These are phyloP conservation scores for Jasminum sambac DNA, from an alignment of 257 asterid species.

Conservation along the genomic window DNA sequence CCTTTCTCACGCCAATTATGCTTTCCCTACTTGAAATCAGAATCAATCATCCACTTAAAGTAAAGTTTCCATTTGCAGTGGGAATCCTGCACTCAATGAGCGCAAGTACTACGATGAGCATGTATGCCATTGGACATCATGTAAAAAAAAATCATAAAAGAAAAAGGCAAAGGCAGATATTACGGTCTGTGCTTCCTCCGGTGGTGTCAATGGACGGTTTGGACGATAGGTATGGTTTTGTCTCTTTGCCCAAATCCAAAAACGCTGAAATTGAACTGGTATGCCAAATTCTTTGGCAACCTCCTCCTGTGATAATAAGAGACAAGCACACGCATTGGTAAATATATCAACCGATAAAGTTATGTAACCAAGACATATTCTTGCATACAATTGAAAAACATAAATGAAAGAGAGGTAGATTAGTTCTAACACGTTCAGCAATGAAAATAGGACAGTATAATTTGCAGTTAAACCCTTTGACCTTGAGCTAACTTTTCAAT, in stretches of 20 bases:
- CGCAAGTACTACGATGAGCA: background rate
- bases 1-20: background rate
- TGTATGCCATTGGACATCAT: background rate
- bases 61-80: background rate
- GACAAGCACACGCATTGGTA: background rate
- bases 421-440: background rate
- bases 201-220: slow-evolving; percentile 50
- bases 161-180: slow-evolving; percentile 3
- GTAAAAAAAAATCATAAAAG: background rate
- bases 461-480: background rate
- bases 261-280: slow-evolving; percentile 57
- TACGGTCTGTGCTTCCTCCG: slow-evolving; percentile 54
- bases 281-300: slow-evolving; percentile 52
- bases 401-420: background rate
- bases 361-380: background rate
- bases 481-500: background rate
- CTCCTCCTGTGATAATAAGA: slow-evolving; percentile 42
- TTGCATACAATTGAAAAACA: slow-evolving; percentile 1
- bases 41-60: slow-evolving; percentile 4
- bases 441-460: background rate
- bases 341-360: background rate
- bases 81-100: background rate
- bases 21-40: background rate
- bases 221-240: slow-evolving; percentile 64
- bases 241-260: slow-evolving; percentile 67